Conservation (phyloP, 2,329 filamentous ascomycete species). For the Claviceps maximensis region DNA sequence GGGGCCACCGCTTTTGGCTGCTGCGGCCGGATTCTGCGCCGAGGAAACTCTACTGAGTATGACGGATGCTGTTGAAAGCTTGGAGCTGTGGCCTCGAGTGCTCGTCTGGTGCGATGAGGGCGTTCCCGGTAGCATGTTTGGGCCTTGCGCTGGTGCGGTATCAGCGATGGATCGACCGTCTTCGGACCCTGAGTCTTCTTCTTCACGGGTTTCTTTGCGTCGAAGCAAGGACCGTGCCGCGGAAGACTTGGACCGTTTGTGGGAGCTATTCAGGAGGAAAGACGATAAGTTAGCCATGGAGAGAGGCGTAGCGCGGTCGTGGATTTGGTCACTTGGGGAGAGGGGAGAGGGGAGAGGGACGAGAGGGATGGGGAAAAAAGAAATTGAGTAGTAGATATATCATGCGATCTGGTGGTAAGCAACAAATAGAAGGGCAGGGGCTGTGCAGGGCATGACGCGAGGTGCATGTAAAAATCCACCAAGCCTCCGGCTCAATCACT, state of each 20-base stretch:
- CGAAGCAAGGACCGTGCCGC: conserved; percentile 40
- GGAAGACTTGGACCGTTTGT: conserved; percentile 42
- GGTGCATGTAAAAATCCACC: not conserved
- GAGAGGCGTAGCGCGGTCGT: not conserved
- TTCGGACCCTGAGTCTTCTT: conserved; percentile 41
- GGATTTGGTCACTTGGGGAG: not conserved
- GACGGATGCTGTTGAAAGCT: conserved; percentile 30
- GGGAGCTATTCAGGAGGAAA: conserved; percentile 12
- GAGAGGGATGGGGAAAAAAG: not conserved
- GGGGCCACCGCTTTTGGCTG: conserved; percentile 17
- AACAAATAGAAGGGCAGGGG: not conserved
- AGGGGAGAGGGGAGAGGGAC: no score
- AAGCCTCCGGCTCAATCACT: not conserved
- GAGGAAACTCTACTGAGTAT: conserved; percentile 29
- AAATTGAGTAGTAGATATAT: not conserved
- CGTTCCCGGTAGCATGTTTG: conserved; percentile 18
- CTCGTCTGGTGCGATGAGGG: conserved; percentile 24
- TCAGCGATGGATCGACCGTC: conserved; percentile 30
- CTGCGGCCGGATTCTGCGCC: conserved; percentile 13
- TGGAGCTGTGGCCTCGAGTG: conserved; percentile 30
- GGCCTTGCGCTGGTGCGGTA: conserved; percentile 19
- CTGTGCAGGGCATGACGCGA: not conserved
- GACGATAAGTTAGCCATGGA: conserved; percentile 1
- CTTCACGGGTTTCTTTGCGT: conserved; percentile 35
- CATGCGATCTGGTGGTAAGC: not conserved